Base-by-base conservation (phyloP, 2,329 filamentous ascomycete genomes). In the Exutisphaerella laricina region DNA sequence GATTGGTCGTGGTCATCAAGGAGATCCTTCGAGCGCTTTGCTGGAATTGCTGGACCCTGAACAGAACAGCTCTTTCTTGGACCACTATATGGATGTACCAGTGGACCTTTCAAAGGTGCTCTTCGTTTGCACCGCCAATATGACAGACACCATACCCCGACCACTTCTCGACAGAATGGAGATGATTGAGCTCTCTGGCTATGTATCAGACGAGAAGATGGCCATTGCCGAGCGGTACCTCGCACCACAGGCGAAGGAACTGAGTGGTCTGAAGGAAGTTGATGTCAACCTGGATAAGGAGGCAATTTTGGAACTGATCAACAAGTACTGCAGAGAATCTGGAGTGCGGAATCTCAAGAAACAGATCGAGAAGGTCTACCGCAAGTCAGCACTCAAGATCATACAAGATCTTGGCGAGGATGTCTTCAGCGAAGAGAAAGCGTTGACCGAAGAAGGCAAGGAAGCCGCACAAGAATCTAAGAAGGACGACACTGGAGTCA, bases 291-390 rank as follows among this genome's bases (percentile, higher is more conserved):
- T 98, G 31, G 83, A 81, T 49, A 82, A 88, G 55, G 84, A 85
- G 45, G 94, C 90, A 9, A 94, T 98, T 32, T 84, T 92, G 59
- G 92, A 98, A 67, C 76, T 98, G 32, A 98, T 98, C 72, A 97
- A 97, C 70, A 94, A 88, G 17, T 98, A 98, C 71, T 96, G 89
- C 69, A 85, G 92, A 31, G 92, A 98, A 68, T 95, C 88, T 31
- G 92, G 92, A 57, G 94, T 98, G 6, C 84, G 92, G 54, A 98
- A 98, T 62, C 71, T 98, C 48, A 98, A 98, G 78, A 97, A 98
- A 73, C 90, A 97, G 66, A 98, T 98, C 49, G 92, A 98, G 66
- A 98, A 98, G 72, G 88, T 98, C 3, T 98, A 96, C 69, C 82
- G 92, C 45, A 98, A 98, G 68, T 88, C 90, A 10, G 94, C 92